Percentiles rank a stretch among this genome's conserved stretches.
phyloP scores from a whole-genome alignment of 305 asterid genomes.

The Fraxinus velutina region DNA sequence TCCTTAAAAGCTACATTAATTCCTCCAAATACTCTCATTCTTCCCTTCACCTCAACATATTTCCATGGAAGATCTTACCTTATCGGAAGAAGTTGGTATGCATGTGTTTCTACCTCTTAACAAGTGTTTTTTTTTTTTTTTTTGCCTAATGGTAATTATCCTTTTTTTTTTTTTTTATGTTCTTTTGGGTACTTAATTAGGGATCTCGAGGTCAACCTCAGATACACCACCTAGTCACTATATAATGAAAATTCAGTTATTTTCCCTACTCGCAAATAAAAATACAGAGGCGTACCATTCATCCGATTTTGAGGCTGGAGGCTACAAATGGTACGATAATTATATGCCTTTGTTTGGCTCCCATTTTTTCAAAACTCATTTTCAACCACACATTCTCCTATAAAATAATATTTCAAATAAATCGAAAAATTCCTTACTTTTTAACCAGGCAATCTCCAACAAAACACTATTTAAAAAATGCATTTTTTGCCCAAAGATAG shows the following conservation, averaged over 20 bases:
- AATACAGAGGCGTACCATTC: constrained; percentile 42
- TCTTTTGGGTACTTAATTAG: constrained; percentile 23
- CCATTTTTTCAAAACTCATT: not conserved
- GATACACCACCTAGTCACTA: constrained; percentile 46
- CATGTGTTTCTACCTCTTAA: not conserved
- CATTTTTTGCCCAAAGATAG: not conserved
- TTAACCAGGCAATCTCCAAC: not conserved
- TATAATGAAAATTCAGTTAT: constrained; percentile 34
- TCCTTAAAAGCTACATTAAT: not conserved
- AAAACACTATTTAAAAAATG: too few species aligned
- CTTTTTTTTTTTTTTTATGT: not conserved
- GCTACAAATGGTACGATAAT: constrained; percentile 50
- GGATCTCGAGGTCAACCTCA: constrained; percentile 35
- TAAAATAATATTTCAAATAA: too few species aligned
- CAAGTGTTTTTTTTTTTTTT: not conserved
- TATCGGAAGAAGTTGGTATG: not conserved
- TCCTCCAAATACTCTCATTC: not conserved
- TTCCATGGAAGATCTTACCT: not conserved
- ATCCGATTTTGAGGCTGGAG: constrained; percentile 48
- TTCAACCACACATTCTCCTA: not conserved
- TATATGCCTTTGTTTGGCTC: not conserved
- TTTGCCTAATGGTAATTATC: not conserved
- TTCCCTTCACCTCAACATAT: not conserved
- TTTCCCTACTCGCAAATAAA: constrained; percentile 34
- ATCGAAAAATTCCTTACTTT: not conserved